A percentile compares a stretch with the other conserved stretches of the same genome.
phyloP scores from a whole-genome alignment of 2,329 filamentous ascomycete genomes.

The Talaromyces pinophilus region DNA sequence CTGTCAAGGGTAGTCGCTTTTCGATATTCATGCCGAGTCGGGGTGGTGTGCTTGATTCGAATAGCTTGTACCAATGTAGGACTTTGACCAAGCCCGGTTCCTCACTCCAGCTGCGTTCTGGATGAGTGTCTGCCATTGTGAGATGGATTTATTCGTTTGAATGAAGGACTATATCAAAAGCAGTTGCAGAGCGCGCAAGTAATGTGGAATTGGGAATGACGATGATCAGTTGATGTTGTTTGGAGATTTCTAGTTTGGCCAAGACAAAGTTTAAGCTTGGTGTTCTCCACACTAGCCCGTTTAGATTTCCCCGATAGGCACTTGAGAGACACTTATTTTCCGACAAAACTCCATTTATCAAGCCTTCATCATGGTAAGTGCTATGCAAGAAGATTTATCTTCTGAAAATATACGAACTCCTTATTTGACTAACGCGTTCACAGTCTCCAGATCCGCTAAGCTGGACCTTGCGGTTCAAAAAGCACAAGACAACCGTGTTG shows the following conservation, averaged over 20 bases:
- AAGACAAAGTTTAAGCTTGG: slow-evolving; percentile 7
- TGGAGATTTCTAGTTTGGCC: not conserved
- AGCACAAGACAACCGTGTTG: slow-evolving; percentile 69
- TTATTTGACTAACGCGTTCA: not conserved
- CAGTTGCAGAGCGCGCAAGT: not conserved
- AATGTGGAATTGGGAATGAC: not conserved
- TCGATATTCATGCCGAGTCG: slow-evolving; percentile 64
- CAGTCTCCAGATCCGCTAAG: slow-evolving; percentile 48
- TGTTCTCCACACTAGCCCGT: slow-evolving; percentile 7
- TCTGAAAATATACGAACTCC: not conserved
- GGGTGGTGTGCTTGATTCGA: slow-evolving; percentile 40
- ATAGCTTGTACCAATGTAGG: slow-evolving; percentile 41
- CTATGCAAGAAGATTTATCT: not conserved
- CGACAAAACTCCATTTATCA: not conserved
- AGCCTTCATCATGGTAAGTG: slow-evolving; percentile 24
- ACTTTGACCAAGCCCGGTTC: slow-evolving; percentile 32
- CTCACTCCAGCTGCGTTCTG: slow-evolving; percentile 25
- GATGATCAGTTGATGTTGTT: not conserved
- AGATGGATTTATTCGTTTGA: too few relatives aligned
- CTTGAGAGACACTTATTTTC: not conserved
- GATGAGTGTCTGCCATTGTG: slow-evolving; percentile 14
- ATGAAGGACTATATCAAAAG: not conserved
- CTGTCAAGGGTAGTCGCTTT: slow-evolving; percentile 66
- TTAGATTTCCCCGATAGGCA: not conserved
- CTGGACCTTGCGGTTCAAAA: slow-evolving; percentile 70